Evolutionary conservation across 2,329 filamentous ascomycete genomes (phyloP).

Genomic region (Drechslerella coelobrocha): DNA sequence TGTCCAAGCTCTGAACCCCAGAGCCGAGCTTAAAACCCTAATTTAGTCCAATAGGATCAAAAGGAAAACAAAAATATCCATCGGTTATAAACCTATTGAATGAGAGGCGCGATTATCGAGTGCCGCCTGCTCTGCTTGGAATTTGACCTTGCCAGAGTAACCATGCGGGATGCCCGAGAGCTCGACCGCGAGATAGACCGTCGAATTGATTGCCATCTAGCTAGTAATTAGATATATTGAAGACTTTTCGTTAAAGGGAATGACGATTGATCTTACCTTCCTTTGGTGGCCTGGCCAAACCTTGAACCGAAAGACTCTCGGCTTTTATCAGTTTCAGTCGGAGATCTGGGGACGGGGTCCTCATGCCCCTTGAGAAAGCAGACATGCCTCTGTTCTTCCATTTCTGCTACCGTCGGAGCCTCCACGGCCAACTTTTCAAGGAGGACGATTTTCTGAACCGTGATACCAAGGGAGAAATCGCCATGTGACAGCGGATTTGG

Average conservation of each 20-base stretch:
- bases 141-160: conserved; percentile 21
- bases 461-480: conserved; percentile 50
- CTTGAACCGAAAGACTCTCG: conserved; percentile 40
- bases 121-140: conserved; percentile 43
- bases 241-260: neutral
- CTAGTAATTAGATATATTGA: neutral
- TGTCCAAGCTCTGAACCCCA: neutral
- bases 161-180: conserved; percentile 42
- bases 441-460: conserved; percentile 50
- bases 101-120: conserved; percentile 41
- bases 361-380: conserved; percentile 48
- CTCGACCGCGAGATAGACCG: conserved; percentile 42
- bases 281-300: conserved; percentile 42
- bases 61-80: no score
- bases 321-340: conserved; percentile 41
- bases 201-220: conserved; percentile 46
- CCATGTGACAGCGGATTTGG: conserved; percentile 35
- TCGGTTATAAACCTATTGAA: no score
- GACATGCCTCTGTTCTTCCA: conserved; percentile 41
- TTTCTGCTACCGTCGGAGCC: conserved; percentile 38
- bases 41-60: neutral
- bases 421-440: conserved; percentile 44
- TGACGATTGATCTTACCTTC: conserved; percentile 15
- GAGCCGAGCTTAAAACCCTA: neutral
- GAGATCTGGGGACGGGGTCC: conserved; percentile 32